Conservation (phyloP, 257 asterid species). For the Linderniella brevidens region DNA sequence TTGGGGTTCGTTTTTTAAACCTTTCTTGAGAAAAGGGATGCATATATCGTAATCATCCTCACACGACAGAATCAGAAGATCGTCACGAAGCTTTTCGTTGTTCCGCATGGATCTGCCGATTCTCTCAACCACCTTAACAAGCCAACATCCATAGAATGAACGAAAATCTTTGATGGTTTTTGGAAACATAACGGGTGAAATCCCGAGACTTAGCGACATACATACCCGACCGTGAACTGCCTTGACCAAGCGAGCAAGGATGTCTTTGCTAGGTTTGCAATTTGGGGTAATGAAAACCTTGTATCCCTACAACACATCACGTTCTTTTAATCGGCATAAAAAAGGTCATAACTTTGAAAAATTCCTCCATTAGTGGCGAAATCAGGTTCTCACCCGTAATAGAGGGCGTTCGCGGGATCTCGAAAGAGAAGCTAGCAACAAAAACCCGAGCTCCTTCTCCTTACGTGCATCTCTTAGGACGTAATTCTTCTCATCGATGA, state of each 20-base stretch:
- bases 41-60: slow-evolving; percentile 78
- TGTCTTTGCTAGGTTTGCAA: slow-evolving; percentile 85
- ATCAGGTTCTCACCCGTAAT: slow-evolving; percentile 38
- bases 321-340: no score
- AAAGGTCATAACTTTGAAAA: no score
- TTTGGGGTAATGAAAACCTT: slow-evolving; percentile 70
- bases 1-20: slow-evolving; percentile 18
- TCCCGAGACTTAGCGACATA: slow-evolving; percentile 9
- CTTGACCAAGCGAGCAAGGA: slow-evolving; percentile 55
- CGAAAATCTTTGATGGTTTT: no score
- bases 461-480: slow-evolving; percentile 67
- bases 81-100: slow-evolving; percentile 39
- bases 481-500: slow-evolving; percentile 64
- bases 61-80: slow-evolving; percentile 71
- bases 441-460: slow-evolving; percentile 79
- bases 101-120: slow-evolving; percentile 62
- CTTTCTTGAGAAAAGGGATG: slow-evolving; percentile 78
- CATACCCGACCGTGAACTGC: slow-evolving; percentile 84
- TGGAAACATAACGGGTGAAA: no score
- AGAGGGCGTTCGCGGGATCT: slow-evolving; percentile 64
- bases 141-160: no score
- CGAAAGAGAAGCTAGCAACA: slow-evolving; percentile 63
- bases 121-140: slow-evolving; percentile 59
- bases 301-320: slow-evolving; percentile 51
- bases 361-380: neutral